These are phyloP conservation scores for Blastobotrys niveus DNA, from an alignment of 1,139 yeast species.

Conservation along the genomic window DNA sequence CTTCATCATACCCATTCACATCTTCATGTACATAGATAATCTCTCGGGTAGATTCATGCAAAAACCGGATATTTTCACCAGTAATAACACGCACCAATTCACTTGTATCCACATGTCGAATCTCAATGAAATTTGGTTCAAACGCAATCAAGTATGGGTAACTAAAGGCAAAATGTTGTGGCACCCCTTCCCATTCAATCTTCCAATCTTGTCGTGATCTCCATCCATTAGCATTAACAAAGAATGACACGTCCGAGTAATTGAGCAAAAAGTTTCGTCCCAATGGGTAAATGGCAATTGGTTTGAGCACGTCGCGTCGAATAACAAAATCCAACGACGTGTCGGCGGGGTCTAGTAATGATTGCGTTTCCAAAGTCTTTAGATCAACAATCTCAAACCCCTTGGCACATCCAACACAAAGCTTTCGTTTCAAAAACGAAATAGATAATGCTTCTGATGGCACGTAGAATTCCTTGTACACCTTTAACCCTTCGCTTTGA, in stretches of 20 bases:
- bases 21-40: slow-evolving; percentile 89
- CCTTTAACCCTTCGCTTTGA: slow-evolving; percentile 50
- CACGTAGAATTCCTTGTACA: slow-evolving; percentile 71
- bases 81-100: slow-evolving; percentile 80
- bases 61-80: slow-evolving; percentile 87
- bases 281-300: slow-evolving; percentile 84
- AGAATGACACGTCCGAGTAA: slow-evolving; percentile 89
- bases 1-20: slow-evolving; percentile 84
- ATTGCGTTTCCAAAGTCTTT: slow-evolving; percentile 70
- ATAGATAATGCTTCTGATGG: slow-evolving; percentile 88
- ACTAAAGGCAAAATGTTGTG: slow-evolving; percentile 86
- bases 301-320: slow-evolving; percentile 76
- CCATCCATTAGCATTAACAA: slow-evolving; percentile 95
- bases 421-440: slow-evolving; percentile 78
- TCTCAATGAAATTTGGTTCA: slow-evolving; percentile 85
- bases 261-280: slow-evolving; percentile 83
- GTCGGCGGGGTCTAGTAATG: slow-evolving; percentile 89
- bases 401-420: slow-evolving; percentile 92
- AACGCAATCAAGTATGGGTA: slow-evolving; percentile 90
- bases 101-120: slow-evolving; percentile 84
- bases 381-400: slow-evolving; percentile 90
- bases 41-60: slow-evolving; percentile 89
- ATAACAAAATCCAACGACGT: slow-evolving; percentile 95
- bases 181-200: slow-evolving; percentile 94
- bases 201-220: slow-evolving; percentile 91